Evolutionary conservation across 306 rosid genomes (phyloP).

Genomic region (Rosa chinensis): DNA sequence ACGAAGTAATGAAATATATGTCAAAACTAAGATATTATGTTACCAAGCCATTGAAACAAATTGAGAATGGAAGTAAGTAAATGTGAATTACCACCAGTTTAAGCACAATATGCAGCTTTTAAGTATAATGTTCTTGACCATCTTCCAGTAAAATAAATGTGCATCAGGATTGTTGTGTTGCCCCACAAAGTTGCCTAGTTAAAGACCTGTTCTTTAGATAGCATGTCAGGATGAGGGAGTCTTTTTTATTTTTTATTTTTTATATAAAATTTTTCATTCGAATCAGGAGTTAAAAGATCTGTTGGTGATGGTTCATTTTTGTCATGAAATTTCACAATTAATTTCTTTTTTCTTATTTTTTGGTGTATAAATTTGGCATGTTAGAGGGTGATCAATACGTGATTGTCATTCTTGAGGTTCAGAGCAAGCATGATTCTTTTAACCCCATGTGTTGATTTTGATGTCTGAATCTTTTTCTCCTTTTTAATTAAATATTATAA

Average conservation of each 20-base stretch:
- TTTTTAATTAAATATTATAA: background rate
- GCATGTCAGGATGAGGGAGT: background rate
- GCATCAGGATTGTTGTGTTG: background rate
- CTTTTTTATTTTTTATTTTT: background rate
- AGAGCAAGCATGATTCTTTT: background rate
- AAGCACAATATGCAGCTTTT: background rate
- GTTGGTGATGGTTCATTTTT: background rate
- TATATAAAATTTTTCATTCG: background rate
- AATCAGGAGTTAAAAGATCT: background rate
- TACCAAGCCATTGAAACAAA: background rate
- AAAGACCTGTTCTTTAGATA: background rate
- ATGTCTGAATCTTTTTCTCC: slow-evolving; percentile 8
- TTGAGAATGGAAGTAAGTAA: background rate
- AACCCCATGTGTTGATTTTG: slow-evolving; percentile 9
- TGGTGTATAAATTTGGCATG: background rate
- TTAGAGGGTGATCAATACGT: too few relatives aligned
- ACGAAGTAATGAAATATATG: background rate
- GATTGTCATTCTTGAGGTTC: background rate
- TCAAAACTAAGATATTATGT: background rate
- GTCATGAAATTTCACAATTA: background rate
- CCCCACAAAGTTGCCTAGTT: background rate
- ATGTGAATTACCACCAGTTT: background rate
- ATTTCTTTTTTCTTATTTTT: background rate
- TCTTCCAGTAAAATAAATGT: background rate
- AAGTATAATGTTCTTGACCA: slow-evolving; percentile 4